A percentile compares a stretch with the other conserved stretches of the same genome.
phyloP scores from a whole-genome alignment of 2,329 filamentous ascomycete species.

The Beauveria sp. region DNA sequence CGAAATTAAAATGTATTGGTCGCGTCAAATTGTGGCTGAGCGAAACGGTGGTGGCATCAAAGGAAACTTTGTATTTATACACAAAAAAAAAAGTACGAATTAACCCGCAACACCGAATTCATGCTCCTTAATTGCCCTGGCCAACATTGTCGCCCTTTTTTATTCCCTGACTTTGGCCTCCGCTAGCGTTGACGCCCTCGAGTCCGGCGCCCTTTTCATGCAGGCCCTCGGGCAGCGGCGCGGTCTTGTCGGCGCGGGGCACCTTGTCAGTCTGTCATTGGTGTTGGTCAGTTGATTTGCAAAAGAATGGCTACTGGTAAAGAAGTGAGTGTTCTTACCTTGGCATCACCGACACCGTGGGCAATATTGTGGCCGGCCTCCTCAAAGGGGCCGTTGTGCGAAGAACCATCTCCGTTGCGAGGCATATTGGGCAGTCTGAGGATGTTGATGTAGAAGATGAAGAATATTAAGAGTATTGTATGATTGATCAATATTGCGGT shows the following conservation, averaged over 20 bases:
- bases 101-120: neutral
- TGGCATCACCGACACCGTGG: constrained; percentile 34
- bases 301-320: neutral
- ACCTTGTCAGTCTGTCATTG: constrained; percentile 27
- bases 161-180: constrained; percentile 36
- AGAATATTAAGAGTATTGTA: neutral
- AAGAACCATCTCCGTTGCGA: constrained; percentile 40
- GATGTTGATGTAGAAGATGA: neutral
- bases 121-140: constrained; percentile 25
- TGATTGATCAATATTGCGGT: neutral
- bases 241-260: constrained; percentile 41
- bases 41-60: too few species aligned
- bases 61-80: too few species aligned
- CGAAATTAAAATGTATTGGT: neutral
- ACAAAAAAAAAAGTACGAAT: neutral
- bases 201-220: constrained; percentile 36
- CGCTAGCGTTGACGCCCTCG: constrained; percentile 32
- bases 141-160: constrained; percentile 32
- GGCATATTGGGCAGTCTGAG: constrained; percentile 33
- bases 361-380: constrained; percentile 33
- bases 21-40: too few species aligned
- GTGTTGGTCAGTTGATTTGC: neutral
- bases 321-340: constrained; percentile 23
- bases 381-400: constrained; percentile 38
- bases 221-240: constrained; percentile 33